phyloP scores from a whole-genome alignment of 1,284 basidiomycete species.

The Papiliotrema flavescens region DNA sequence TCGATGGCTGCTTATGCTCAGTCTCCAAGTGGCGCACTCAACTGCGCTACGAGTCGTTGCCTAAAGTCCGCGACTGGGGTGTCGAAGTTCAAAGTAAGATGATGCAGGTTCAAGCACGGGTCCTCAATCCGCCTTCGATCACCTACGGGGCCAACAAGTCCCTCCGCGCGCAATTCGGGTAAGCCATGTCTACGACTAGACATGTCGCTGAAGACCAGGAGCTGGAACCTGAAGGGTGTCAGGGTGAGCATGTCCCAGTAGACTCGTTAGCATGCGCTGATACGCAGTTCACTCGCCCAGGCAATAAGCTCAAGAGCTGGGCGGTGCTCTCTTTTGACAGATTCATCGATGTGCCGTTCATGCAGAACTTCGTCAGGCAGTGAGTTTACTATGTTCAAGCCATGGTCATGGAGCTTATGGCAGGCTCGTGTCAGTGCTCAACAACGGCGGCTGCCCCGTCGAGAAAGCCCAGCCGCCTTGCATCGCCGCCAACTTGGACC shows the following conservation, averaged over 20 bases:
- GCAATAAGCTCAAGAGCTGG: constrained; percentile 46
- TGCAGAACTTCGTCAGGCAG: constrained; percentile 30
- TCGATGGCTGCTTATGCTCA: background rate
- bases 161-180: constrained; percentile 25
- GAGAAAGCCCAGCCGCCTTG: constrained; percentile 23
- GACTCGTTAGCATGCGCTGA: constrained; percentile 3
- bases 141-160: constrained; percentile 35
- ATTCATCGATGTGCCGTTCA: constrained; percentile 8
- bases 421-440: constrained; percentile 21
- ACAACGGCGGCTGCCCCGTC: constrained; percentile 21
- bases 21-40: constrained; percentile 40
- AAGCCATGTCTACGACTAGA: constrained; percentile 10
- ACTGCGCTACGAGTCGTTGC: constrained; percentile 37
- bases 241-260: constrained; percentile 13
- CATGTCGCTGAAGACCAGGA: constrained; percentile 6
- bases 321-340: constrained; percentile 40
- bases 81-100: constrained; percentile 43
- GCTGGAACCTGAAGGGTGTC: constrained; percentile 28
- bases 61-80: constrained; percentile 48
- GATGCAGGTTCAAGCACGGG: constrained; percentile 41
- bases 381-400: constrained; percentile 6
- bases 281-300: constrained; percentile 38
- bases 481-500: constrained; percentile 11
- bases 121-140: constrained; percentile 42
- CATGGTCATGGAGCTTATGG: background rate